These are phyloP conservation scores for Colletotrichum siamense DNA, from an alignment of 2,329 filamentous ascomycete genomes.

Conservation along the genomic window DNA sequence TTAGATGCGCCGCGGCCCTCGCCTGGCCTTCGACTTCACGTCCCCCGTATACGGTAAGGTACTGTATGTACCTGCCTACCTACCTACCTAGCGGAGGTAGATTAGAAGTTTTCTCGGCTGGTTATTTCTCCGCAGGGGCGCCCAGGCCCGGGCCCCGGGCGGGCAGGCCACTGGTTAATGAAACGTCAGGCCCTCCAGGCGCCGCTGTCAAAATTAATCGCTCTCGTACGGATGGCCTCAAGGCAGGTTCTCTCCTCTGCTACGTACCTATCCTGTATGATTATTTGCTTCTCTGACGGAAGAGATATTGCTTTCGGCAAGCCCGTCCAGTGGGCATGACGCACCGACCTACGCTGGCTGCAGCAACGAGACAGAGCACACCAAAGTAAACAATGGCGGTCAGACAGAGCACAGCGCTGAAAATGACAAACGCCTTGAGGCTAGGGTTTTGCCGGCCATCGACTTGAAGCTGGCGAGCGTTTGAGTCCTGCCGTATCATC, in stretches of 20 bases:
- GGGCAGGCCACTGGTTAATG: background rate
- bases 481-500: background rate
- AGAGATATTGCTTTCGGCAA: background rate
- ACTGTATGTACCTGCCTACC: too few relatives aligned
- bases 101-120: background rate
- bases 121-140: background rate
- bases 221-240: background rate
- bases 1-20: background rate
- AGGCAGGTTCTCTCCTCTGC: background rate
- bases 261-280: background rate
- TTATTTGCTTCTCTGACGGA: background rate
- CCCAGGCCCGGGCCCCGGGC: too few relatives aligned
- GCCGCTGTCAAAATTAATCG: background rate
- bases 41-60: background rate
- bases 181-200: background rate
- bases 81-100: too few relatives aligned
- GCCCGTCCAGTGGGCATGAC: background rate
- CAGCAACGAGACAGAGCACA: background rate
- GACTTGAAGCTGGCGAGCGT: constrained; percentile 1
- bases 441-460: background rate
- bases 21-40: background rate
- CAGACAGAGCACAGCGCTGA: background rate
- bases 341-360: background rate
- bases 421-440: background rate
- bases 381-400: background rate